Evolutionary conservation across 2,329 filamentous ascomycete genomes (phyloP), one percentile per base, ranked within the genome.

Genomic region (Verticillium dahliae): DNA sequence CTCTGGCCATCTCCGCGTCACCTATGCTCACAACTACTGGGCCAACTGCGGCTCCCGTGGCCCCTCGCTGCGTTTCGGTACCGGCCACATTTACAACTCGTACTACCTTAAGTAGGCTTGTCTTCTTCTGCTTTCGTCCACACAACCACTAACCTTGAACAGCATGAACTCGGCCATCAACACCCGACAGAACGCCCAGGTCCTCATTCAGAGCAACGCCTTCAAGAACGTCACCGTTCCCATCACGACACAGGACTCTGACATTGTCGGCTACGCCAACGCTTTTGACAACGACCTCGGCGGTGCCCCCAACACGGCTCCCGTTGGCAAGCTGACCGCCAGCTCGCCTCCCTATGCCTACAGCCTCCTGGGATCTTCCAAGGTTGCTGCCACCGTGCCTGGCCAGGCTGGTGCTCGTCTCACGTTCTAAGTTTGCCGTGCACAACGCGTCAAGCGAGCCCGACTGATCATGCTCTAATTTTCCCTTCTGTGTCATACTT

Each of bases 11-110:
- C 74, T 88, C 15, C 81, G 75, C 65, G 75, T 88, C 27, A 88
- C 85, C 31, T 85, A 85, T 69, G 77, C 79, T 72, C 81, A 86
- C 74, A 88, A 88, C 79, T 78, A 84, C 76, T 87, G 78, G 75
- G 67, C 73, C 63, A 86, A 87, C 73, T 73, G 87, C 64, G 83
- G 86, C 75, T 85, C 82, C 14, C 85, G 85, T 60, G 76, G 75
- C 0, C 86, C 86, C 0, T 83, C 80, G 2, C 70, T 87, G 67
- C 83, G 85, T 63, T 88, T 88, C 72, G 85, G 85, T 6, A 87
- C 83, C 6, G 84, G 78, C 4, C 85, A 88, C 69, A 66, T 77
- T 61, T 74, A 72, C 63, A 73, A 72, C 63, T 67, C 65, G 56
- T 82, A 79, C 74, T 82, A 79, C 72, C 71, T 76, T 66, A 68